A percentile compares a stretch with the other conserved stretches of the same genome.
phyloP scores from a whole-genome alignment of 1,139 yeast genomes.

The Taphrina flavorubra region DNA sequence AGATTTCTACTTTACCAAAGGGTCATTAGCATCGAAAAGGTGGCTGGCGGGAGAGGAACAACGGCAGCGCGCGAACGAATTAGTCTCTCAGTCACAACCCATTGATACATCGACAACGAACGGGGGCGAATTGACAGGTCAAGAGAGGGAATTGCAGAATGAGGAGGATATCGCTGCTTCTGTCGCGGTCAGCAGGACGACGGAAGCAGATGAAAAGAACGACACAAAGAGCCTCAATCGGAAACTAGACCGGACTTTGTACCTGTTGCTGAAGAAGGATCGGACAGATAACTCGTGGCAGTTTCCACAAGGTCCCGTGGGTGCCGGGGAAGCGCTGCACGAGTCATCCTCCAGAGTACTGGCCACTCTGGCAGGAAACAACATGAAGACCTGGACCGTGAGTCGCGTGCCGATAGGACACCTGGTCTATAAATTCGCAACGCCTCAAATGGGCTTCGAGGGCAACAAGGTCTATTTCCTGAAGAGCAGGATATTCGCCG shows the following conservation, averaged over 20 bases:
- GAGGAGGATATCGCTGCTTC: slow-evolving; percentile 63
- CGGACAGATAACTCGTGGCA: slow-evolving; percentile 61
- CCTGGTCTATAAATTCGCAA: slow-evolving; percentile 8
- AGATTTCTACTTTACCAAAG: slow-evolving; percentile 88
- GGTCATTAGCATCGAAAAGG: slow-evolving; percentile 85
- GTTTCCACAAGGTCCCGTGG: slow-evolving; percentile 65
- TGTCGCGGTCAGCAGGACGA: slow-evolving; percentile 69
- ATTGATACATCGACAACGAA: slow-evolving; percentile 52
- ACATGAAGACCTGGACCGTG: slow-evolving; percentile 84
- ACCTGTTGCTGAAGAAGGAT: slow-evolving; percentile 64
- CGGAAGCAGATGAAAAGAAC: slow-evolving; percentile 72
- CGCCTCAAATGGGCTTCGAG: slow-evolving; percentile 19
- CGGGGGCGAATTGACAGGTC: slow-evolving; percentile 55
- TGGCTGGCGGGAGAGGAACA: slow-evolving; percentile 77
- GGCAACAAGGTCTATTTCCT: slow-evolving; percentile 66
- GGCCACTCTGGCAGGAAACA: slow-evolving; percentile 56
- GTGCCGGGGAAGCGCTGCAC: slow-evolving; percentile 61
- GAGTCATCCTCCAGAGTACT: slow-evolving; percentile 48
- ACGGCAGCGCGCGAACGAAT: slow-evolving; percentile 72
- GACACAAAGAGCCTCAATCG: slow-evolving; percentile 77
- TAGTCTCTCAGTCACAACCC: slow-evolving; percentile 63
- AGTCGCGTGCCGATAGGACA: slow-evolving; percentile 79
- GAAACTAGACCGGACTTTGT: slow-evolving; percentile 76
- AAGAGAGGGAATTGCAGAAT: slow-evolving; percentile 53
- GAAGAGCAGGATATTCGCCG: slow-evolving; percentile 90